Evolutionary conservation across 306 rosid genomes (phyloP), one percentile per base, ranked within the genome.

Genomic region (Ormosia semicastrata): DNA sequence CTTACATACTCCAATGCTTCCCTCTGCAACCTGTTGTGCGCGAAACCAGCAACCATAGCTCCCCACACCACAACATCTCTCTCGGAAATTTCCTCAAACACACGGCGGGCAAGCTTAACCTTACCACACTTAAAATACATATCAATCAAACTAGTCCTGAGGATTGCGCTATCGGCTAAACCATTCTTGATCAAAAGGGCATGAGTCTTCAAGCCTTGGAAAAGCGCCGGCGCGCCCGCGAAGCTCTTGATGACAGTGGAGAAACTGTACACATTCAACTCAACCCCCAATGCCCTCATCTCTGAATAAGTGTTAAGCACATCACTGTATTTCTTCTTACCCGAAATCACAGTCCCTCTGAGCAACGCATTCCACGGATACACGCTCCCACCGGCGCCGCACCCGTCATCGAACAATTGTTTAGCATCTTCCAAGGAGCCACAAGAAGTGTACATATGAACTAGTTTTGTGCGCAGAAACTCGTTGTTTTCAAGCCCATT

Each of bases 71-170:
- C 97, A 73, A 94, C 32, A 76, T 94, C 97, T 76, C 90, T 89
- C 52, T 89, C 90, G 7, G 41, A 7, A 68, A 85, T 85, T 86
- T 94, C 98, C 37, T 90, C 94, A 72, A 90, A 94, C 81, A 90
- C 49, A 0, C 10, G 85, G 47, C 76, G 64, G 0, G 95, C 97
- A 73, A 92, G 94, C 88, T 83, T 91, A 72, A 81, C 71, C 82
- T 92, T 94, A 39, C 97, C 94, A 69, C 97, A 92, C 80, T 94
- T 94, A 37, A 86, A 91, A 65, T 92, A 92, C 88, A 90, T 75
- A 82, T 94, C 97, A 79, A 92, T 47, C 88, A 94, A 87, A 79
- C 84, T 84, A 33, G 95, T 92, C 81, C 79, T 69, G 2, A 94
- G 83, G 75, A 94, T 81, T 1, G 84, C 64, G 49, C 88, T 90